Evolutionary conservation across 306 rosid species (phyloP).

Genomic region (Cicer yamashitae): DNA sequence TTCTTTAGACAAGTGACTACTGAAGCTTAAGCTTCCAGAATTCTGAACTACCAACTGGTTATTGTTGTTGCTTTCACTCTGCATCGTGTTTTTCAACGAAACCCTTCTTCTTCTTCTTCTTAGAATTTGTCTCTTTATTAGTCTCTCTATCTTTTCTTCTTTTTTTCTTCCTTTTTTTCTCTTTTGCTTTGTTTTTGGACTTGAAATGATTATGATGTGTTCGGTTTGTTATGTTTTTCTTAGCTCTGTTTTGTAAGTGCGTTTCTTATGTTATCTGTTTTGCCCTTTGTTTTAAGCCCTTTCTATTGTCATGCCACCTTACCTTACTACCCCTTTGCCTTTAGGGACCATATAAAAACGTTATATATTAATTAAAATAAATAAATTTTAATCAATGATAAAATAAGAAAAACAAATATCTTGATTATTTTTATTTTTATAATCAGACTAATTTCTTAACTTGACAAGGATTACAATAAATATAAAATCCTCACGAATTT

Average conservation of each 20-base stretch:
- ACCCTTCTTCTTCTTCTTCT: constrained; percentile 40
- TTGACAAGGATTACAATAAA: no score
- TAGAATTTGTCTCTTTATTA: constrained; percentile 47
- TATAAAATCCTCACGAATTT: no score
- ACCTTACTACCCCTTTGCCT: constrained; percentile 43
- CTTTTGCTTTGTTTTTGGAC: constrained; percentile 56
- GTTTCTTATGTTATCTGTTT: constrained; percentile 50
- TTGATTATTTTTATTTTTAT: no score
- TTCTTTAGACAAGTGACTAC: constrained; percentile 86
- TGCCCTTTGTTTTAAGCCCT: constrained; percentile 39
- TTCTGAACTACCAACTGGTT: constrained; percentile 80
- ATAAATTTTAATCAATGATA: not conserved
- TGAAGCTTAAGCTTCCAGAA: constrained; percentile 90
- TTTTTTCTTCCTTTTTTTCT: constrained; percentile 35
- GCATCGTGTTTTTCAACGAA: constrained; percentile 49
- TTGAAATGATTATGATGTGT: constrained; percentile 71
- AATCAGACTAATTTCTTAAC: no score
- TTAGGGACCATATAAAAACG: constrained; percentile 47
- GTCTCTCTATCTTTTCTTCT: constrained; percentile 12
- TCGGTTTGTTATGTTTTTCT: constrained; percentile 17
- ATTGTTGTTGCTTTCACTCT: constrained; percentile 56
- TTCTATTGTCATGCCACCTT: constrained; percentile 40
- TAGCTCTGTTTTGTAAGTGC: constrained; percentile 47
- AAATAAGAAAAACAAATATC: no score
- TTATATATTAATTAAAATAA: not conserved